These are phyloP conservation scores for Pisolithus marmoratus DNA, from an alignment of 768 basidiomycete genomes.

Conservation along the genomic window DNA sequence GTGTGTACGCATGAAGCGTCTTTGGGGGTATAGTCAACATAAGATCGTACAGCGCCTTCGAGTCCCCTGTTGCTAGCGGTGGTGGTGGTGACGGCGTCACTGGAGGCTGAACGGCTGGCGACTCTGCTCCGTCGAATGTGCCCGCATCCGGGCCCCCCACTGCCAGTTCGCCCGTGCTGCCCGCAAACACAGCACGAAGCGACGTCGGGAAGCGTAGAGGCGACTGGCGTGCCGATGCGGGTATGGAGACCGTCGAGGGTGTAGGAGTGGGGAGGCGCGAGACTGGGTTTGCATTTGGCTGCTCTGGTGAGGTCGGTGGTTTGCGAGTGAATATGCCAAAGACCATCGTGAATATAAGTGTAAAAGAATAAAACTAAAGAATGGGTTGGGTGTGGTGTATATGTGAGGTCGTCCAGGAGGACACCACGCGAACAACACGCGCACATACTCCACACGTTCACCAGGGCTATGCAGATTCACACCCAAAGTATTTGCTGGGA, in stretches of 20 bases:
- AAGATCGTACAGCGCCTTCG: constrained; percentile 42
- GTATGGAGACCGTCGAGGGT: constrained; percentile 34
- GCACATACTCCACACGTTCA: no score
- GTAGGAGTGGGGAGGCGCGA: constrained; percentile 49
- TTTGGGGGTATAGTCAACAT: constrained; percentile 60
- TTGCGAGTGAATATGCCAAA: constrained; percentile 39
- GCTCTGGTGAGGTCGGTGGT: constrained; percentile 4
- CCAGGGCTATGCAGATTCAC: no score
- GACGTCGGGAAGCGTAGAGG: constrained; percentile 17
- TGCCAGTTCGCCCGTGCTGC: constrained; percentile 18
- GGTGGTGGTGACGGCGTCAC: constrained; percentile 32
- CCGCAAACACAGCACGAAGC: constrained; percentile 8
- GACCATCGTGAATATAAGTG: constrained; percentile 31
- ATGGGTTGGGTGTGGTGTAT: no score
- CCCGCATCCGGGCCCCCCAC: constrained; percentile 13
- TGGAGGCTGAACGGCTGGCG: constrained; percentile 18
- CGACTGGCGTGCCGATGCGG: constrained; percentile 24
- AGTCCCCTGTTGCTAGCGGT: constrained; percentile 35
- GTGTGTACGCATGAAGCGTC: constrained; percentile 56
- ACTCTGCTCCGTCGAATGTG: constrained; percentile 5
- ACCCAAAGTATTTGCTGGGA: no score
- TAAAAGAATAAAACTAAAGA: no score
- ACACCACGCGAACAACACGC: no score
- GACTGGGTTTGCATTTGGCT: constrained; percentile 3
- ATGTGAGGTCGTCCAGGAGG: no score